These are phyloP conservation scores for Camillea tinctor DNA, from an alignment of 2,329 filamentous ascomycete genomes.

Conservation along the genomic window DNA sequence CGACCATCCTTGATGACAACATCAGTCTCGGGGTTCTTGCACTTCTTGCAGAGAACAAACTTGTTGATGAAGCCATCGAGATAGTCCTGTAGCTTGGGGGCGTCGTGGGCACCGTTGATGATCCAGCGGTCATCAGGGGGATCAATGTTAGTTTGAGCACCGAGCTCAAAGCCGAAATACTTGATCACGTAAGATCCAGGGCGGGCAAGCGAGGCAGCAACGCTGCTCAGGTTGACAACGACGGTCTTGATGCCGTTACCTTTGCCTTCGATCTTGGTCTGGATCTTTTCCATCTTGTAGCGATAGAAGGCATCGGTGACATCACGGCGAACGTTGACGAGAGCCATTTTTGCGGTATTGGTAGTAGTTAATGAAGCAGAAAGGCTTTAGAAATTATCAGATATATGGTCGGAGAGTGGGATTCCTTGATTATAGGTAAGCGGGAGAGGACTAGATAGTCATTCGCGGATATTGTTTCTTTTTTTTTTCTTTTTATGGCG, in stretches of 20 bases:
- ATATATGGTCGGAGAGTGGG: slow-evolving; percentile 17
- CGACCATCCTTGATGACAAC: slow-evolving; percentile 90
- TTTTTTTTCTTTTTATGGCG: no score
- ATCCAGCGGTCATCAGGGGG: slow-evolving; percentile 99
- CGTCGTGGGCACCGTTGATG: slow-evolving; percentile 97
- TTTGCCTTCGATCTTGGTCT: slow-evolving; percentile 99
- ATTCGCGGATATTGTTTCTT: slow-evolving; percentile 33
- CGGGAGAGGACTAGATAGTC: slow-evolving; percentile 25
- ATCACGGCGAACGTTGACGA: slow-evolving; percentile 98
- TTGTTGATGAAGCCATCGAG: slow-evolving; percentile 98
- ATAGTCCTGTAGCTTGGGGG: slow-evolving; percentile 93
- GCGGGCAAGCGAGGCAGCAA: slow-evolving; percentile 87
- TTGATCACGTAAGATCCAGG: slow-evolving; percentile 97
- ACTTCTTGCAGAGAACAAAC: slow-evolving; percentile 99
- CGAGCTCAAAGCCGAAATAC: slow-evolving; percentile 98
- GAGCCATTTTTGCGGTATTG: slow-evolving; percentile 76
- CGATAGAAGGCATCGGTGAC: slow-evolving; percentile 98
- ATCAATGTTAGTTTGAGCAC: slow-evolving; percentile 97
- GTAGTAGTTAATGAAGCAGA: slow-evolving; percentile 1
- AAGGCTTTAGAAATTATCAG: not conserved
- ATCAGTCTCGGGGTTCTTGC: slow-evolving; percentile 99
- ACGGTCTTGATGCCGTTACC: slow-evolving; percentile 99
- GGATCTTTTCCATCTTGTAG: slow-evolving; percentile 99
- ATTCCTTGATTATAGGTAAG: slow-evolving; percentile 23
- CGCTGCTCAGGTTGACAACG: slow-evolving; percentile 92